Evolutionary conservation across 371 early-diverging fungal species (phyloP).

Genomic region (Lichtheimia ornata): DNA sequence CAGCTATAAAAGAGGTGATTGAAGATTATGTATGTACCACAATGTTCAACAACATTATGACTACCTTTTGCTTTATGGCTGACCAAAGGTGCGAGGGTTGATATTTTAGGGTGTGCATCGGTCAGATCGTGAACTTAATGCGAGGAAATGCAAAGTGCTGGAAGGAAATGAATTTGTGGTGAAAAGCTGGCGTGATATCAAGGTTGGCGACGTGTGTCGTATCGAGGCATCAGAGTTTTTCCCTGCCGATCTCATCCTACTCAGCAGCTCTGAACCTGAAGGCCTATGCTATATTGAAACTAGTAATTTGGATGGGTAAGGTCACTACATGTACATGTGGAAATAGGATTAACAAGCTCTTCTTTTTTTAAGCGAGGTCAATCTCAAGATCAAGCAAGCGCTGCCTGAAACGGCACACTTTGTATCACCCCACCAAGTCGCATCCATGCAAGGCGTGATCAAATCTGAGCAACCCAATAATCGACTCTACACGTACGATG

Average conservation of each 20-base stretch:
- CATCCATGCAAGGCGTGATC: constrained; percentile 55
- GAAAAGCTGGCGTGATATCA: constrained; percentile 73
- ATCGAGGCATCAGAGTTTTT: constrained; percentile 85
- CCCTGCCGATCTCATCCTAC: constrained; percentile 89
- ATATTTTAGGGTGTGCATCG: constrained; percentile 54
- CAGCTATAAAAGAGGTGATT: constrained; percentile 95
- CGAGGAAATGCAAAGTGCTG: constrained; percentile 69
- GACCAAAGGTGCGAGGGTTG: neutral
- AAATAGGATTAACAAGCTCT: neutral
- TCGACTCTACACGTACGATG: constrained; percentile 85
- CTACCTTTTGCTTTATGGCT: too few relatives aligned
- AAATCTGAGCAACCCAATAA: constrained; percentile 86
- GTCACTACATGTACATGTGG: neutral
- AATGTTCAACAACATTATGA: too few relatives aligned
- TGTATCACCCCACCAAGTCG: constrained; percentile 60
- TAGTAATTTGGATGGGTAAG: constrained; percentile 91
- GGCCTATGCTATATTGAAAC: constrained; percentile 95
- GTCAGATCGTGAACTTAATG: constrained; percentile 79
- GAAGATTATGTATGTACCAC: constrained; percentile 82
- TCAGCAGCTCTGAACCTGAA: constrained; percentile 87
- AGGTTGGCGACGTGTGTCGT: constrained; percentile 91
- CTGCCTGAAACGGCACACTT: constrained; percentile 69
- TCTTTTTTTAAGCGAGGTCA: constrained; percentile 72
- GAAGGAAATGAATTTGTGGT: constrained; percentile 64
- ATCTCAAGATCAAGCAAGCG: constrained; percentile 90